Evolutionary conservation across 192 early-diverging fungal genomes (phyloP).

Genomic region (Coemansia sp.): DNA sequence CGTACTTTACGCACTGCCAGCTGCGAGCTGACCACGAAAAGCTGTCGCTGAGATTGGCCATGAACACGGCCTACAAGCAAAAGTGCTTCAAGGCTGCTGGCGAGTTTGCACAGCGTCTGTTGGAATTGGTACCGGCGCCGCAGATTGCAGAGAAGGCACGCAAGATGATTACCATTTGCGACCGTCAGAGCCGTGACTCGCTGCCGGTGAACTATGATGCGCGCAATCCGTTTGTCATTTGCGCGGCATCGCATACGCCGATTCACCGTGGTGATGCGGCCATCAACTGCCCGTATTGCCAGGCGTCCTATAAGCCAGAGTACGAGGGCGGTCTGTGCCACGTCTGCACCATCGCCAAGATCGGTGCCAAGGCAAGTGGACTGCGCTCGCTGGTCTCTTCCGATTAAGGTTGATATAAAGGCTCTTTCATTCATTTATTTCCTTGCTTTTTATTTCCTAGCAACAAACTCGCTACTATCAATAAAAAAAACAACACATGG

Average conservation of each 20-base stretch:
- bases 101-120: conserved; percentile 83
- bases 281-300: conserved; percentile 83
- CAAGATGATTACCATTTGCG: conserved; percentile 70
- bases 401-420: conserved; percentile 10
- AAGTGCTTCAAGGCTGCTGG: conserved; percentile 82
- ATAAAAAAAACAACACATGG: too few species aligned
- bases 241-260: conserved; percentile 78
- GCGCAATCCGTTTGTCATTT: conserved; percentile 91
- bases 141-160: conserved; percentile 76
- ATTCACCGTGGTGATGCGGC: conserved; percentile 85
- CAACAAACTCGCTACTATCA: too few species aligned
- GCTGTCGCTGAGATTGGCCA: conserved; percentile 82
- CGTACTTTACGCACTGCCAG: conserved; percentile 93
- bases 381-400: conserved; percentile 49
- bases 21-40: conserved; percentile 87
- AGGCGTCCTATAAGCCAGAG: conserved; percentile 82
- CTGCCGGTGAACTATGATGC: conserved; percentile 88
- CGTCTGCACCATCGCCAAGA: conserved; percentile 80
- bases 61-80: conserved; percentile 75
- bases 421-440: neutral
- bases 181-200: conserved; percentile 76
- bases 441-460: conserved; percentile 6
- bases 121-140: conserved; percentile 83
- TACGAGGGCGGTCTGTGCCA: conserved; percentile 73
- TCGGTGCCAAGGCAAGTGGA: conserved; percentile 76